Evolutionary conservation across 257 asterid genomes (phyloP).

Genomic region (Cruciata laevipes): DNA sequence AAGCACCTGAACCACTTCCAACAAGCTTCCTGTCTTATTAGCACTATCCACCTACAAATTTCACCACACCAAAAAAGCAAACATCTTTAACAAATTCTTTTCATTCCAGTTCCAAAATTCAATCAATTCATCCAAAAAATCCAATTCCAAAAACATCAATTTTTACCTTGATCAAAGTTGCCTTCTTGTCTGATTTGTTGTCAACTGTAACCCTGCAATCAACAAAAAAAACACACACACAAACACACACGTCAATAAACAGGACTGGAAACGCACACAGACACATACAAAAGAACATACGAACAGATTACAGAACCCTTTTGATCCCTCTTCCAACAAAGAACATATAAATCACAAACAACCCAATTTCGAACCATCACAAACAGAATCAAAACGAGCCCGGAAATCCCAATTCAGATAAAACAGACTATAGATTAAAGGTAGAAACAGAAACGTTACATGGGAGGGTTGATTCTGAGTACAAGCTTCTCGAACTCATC

Average conservation of each 20-base stretch:
- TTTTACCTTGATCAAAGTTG: conserved; percentile 46
- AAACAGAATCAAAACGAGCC: neutral
- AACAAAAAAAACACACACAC: neutral
- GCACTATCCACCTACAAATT: conserved; percentile 75
- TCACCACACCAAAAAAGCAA: neutral
- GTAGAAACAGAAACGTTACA: conserved; percentile 28
- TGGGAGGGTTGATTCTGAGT: conserved; percentile 74
- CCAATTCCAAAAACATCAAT: neutral
- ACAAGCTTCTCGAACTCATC: conserved; percentile 82
- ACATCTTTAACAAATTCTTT: neutral
- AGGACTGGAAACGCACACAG: neutral
- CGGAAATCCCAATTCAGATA: neutral
- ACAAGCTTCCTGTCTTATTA: conserved; percentile 75
- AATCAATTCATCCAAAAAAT: neutral
- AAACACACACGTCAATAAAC: no score
- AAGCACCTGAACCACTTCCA: conserved; percentile 88
- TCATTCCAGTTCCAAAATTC: neutral
- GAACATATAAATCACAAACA: neutral
- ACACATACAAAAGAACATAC: neutral
- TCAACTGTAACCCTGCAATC: conserved; percentile 42
- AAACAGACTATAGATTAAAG: neutral
- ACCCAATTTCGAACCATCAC: conserved; percentile 6
- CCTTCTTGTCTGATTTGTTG: conserved; percentile 39
- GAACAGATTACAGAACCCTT: neutral
- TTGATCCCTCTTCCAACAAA: neutral